Base-by-base conservation (phyloP, 306 rosid species). In the Trifolium fragiferum region DNA sequence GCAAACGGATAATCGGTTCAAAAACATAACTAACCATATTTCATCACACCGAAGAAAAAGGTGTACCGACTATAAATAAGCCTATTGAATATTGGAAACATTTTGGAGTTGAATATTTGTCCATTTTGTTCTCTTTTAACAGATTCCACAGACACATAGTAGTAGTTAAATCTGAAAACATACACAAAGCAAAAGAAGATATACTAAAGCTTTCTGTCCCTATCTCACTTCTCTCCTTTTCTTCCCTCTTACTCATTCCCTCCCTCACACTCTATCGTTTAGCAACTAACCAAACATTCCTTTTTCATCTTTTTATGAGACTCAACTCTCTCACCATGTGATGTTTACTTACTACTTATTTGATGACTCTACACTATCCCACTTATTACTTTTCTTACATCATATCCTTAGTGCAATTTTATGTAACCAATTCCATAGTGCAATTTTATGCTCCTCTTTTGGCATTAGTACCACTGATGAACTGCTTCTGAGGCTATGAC, bases 211-310 rank as follows among this genome's bases (percentile, higher is more conserved):
- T 78, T 80, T 67, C 82, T 44, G 35, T 80, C 82, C 66, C 61
- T 47, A n/a, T 79, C 83, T 57, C 64, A 40, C 43, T 60, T 11
- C 46, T 62, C 58, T 81, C 7, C 83, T 68, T 79, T 83, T 55
- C 84, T 87, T 90, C 70, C 66, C 65, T 61, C 74, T 63, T 67
- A 81, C 93, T 86, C 96, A 80, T 87, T 81, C 76, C 21, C 44
- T 37, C 80, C 81, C 63, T 57, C n/a, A 57, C 81, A 57, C 46
- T 66, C 73, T 59, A 25, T 78, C 84, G 70, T 82, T 85, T 63
- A 40, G 60, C 81, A 73, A 80, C 76, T 70, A 70, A 66, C 55
- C 63, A 57, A 23, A 12, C 38, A 47, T 43, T 65, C 58, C 62
- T 55, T 54, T 65, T 71, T 44, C 81, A 75, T 32, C 27, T 18